These are phyloP conservation scores for Xeromyces bisporus DNA, from an alignment of 495 filamentous ascomycete genomes.

Conservation along the genomic window DNA sequence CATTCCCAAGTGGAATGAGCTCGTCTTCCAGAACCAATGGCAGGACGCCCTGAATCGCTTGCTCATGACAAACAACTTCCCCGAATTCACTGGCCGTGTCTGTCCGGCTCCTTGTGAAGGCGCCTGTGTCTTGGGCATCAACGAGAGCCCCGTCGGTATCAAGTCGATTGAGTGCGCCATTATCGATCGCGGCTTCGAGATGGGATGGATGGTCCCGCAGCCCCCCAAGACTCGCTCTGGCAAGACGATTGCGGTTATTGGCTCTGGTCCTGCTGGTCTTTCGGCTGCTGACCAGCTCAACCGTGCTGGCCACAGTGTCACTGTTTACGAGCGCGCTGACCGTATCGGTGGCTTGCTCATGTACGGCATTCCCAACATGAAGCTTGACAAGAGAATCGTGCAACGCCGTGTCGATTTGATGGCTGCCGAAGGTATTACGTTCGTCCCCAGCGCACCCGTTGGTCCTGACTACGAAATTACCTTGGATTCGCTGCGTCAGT, in stretches of 20 bases:
- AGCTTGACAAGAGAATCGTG: constrained; percentile 96
- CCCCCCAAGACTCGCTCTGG: constrained; percentile 70
- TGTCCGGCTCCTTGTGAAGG: constrained; percentile 97
- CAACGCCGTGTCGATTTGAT: constrained; percentile 94
- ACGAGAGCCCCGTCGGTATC: constrained; percentile 95
- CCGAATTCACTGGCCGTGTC: constrained; percentile 96
- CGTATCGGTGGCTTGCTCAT: constrained; percentile 89
- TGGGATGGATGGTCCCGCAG: constrained; percentile 93
- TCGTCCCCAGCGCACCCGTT: constrained; percentile 59
- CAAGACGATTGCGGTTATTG: constrained; percentile 84
- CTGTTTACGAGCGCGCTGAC: constrained; percentile 92
- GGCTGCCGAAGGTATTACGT: constrained; percentile 77
- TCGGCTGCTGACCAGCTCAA: constrained; percentile 92
- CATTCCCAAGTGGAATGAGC: constrained; percentile 97
- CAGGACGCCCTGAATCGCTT: constrained; percentile 86
- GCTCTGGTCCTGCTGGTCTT: constrained; percentile 86
- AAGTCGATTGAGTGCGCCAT: constrained; percentile 99
- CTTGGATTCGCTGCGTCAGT: constrained; percentile 55
- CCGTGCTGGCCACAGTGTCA: constrained; percentile 77
- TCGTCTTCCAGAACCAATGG: constrained; percentile 91
- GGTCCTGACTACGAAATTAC: constrained; percentile 58
- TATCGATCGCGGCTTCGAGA: constrained; percentile 97
- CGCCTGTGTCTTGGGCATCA: constrained; percentile 95
- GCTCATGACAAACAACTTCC: constrained; percentile 99
- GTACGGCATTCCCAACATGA: constrained; percentile 99